phyloP scores from a whole-genome alignment of 176 grass and related monocot species.

The Poa annua region DNA sequence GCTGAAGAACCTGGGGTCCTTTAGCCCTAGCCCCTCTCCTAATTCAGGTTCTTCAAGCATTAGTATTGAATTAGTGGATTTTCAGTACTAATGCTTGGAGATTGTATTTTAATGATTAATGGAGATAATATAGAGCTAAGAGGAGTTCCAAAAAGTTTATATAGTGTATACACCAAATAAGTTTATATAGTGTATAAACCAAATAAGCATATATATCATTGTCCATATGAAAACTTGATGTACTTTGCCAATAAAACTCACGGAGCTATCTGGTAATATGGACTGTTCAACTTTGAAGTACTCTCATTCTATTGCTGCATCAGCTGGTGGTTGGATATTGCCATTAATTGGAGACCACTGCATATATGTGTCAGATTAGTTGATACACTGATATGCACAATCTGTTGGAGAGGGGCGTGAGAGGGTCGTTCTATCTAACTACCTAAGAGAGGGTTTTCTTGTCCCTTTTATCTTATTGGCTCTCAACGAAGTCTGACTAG shows the following conservation, averaged over 20 bases:
- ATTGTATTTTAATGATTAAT: conserved; percentile 27
- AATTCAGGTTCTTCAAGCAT: no score
- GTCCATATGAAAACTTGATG: conserved; percentile 26
- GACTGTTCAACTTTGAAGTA: conserved; percentile 37
- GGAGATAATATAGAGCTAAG: conserved; percentile 35
- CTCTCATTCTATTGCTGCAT: conserved; percentile 42
- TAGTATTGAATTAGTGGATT: background rate
- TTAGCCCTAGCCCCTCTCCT: conserved; percentile 75
- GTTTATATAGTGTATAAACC: background rate
- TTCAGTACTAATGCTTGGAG: background rate
- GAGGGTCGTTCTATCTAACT: conserved; percentile 65
- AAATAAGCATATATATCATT: conserved; percentile 27
- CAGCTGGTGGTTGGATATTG: conserved; percentile 55
- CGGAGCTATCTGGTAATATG: conserved; percentile 43
- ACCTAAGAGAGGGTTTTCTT: conserved; percentile 54
- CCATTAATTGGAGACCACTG: conserved; percentile 53
- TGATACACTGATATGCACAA: conserved; percentile 54
- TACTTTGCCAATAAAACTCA: conserved; percentile 44
- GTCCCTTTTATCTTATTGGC: conserved; percentile 52
- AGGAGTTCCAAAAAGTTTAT: background rate
- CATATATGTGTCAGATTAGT: conserved; percentile 49
- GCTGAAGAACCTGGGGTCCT: conserved; percentile 67
- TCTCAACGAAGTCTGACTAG: conserved; percentile 51
- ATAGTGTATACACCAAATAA: no score
- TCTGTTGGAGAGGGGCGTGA: conserved; percentile 59